These are phyloP conservation scores for Flaveria trinervia DNA, from an alignment of 129 eudicot species.

Conservation along the genomic window DNA sequence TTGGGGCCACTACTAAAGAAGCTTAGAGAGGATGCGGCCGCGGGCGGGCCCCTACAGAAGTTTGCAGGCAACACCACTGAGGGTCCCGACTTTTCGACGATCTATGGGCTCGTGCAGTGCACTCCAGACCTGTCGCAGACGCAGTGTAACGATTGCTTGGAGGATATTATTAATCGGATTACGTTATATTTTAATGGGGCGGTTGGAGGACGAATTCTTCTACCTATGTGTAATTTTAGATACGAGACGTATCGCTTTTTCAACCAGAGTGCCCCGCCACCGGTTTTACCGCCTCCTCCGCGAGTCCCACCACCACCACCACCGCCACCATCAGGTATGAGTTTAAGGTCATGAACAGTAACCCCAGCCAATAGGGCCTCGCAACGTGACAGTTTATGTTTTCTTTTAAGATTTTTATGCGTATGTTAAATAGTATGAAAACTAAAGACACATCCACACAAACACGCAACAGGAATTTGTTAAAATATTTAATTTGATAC, in stretches of 20 bases:
- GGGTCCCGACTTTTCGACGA: not conserved
- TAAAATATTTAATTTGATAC: too few species aligned
- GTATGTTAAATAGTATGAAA: too few species aligned
- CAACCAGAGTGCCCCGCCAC: not conserved
- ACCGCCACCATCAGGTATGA: not conserved
- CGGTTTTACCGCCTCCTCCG: not conserved
- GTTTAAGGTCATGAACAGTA: too few species aligned
- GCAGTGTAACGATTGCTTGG: not conserved
- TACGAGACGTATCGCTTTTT: not conserved
- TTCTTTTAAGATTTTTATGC: too few species aligned
- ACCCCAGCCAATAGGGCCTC: too few species aligned
- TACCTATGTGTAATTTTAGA: not conserved
- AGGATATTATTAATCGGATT: not conserved
- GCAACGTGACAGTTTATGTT: too few species aligned
- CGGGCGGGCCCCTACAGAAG: not conserved
- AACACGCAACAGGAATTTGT: too few species aligned
- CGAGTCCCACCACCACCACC: not conserved
- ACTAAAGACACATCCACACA: too few species aligned
- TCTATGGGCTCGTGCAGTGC: conserved; percentile 8
- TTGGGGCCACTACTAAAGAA: not conserved
- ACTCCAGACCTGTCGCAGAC: not conserved
- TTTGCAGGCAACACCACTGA: not conserved
- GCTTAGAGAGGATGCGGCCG: not conserved
- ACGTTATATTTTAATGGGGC: not conserved
- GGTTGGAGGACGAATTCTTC: not conserved